phyloP scores from a whole-genome alignment of 2,329 filamentous ascomycete species.

The Monilinia aucupariae region DNA sequence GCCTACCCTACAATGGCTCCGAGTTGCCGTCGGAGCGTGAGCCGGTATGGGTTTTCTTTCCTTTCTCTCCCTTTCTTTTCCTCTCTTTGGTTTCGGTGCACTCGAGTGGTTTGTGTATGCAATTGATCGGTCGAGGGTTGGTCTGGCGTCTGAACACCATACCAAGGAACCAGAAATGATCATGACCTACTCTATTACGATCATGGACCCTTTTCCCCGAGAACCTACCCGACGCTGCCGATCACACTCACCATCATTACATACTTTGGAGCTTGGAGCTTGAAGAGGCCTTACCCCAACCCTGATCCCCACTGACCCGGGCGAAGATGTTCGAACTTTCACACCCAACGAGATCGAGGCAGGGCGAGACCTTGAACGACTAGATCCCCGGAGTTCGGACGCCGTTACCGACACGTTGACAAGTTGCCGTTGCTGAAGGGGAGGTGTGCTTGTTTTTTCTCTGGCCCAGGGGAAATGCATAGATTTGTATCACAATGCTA shows the following conservation, averaged over 20 bases:
- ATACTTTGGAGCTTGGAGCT: background rate
- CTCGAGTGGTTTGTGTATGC: too few relatives aligned
- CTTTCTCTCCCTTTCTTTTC: too few relatives aligned
- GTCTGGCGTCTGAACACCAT: background rate
- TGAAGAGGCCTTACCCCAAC: background rate
- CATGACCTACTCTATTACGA: constrained; percentile 1
- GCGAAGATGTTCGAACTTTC: too few relatives aligned
- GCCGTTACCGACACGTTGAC: background rate
- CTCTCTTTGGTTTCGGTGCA: too few relatives aligned
- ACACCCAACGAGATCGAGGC: too few relatives aligned
- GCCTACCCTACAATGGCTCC: background rate
- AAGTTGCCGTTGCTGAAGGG: too few relatives aligned
- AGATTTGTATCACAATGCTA: too few relatives aligned
- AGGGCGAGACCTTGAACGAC: constrained; percentile 1
- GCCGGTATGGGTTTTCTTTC: background rate
- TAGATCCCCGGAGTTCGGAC: background rate
- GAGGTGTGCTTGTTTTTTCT: too few relatives aligned
- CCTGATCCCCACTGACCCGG: too few relatives aligned
- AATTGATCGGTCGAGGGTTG: background rate
- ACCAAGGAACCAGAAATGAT: background rate
- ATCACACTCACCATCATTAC: too few relatives aligned
- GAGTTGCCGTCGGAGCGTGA: background rate
- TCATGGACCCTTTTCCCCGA: background rate
- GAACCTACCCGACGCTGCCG: too few relatives aligned
- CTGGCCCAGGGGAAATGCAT: too few relatives aligned